Evolutionary conservation across 306 rosid genomes (phyloP).

Genomic region (Casuarina cunninghamiana): DNA sequence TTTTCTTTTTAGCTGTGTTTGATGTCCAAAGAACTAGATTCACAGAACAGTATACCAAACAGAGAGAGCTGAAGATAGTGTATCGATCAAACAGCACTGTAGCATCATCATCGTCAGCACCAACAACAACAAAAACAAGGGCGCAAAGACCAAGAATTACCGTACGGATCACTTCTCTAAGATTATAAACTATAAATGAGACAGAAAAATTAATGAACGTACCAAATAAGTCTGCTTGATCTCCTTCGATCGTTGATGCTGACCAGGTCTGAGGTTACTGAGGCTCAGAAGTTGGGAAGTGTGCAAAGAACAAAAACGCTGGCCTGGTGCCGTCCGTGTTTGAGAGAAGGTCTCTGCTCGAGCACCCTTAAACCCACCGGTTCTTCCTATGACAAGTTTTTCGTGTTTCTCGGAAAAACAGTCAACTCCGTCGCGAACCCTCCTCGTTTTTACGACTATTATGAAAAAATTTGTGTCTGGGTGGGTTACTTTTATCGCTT

Average conservation of each 20-base stretch:
- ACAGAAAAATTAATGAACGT: neutral
- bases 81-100: neutral
- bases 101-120: neutral
- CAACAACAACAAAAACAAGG: neutral
- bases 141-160: neutral
- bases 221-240: neutral
- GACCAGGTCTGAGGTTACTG: neutral
- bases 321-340: no score
- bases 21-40: neutral
- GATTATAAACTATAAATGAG: neutral
- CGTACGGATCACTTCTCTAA: neutral
- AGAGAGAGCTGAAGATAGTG: neutral
- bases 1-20: neutral
- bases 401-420: neutral
- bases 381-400: neutral
- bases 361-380: neutral
- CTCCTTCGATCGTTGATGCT: neutral
- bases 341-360: neutral
- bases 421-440: no score
- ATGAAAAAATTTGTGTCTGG: no score
- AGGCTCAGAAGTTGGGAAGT: no score
- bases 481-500: no score
- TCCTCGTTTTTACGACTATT: no score
- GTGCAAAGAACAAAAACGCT: neutral
- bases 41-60: neutral